Percentiles rank a stretch among this genome's conserved stretches.
phyloP scores from a whole-genome alignment of 164 flowering plant genomes.

The Piper betle region DNA sequence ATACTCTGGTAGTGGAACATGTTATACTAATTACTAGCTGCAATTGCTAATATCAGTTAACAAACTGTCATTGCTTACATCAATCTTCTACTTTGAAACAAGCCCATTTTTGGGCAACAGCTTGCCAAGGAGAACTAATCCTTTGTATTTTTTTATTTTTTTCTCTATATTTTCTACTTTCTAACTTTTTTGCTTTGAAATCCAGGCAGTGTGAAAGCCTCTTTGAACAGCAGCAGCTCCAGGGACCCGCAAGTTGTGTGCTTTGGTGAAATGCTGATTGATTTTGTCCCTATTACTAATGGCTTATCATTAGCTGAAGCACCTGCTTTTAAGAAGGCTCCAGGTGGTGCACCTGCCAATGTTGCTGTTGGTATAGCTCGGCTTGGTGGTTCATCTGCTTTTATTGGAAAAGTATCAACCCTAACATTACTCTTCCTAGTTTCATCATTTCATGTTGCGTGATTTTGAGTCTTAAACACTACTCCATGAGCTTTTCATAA shows the following conservation, averaged over 20 bases:
- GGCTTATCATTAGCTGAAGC: conserved; percentile 89
- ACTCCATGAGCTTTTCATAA: too few relatives aligned
- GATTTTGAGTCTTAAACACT: too few relatives aligned
- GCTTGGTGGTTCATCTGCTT: conserved; percentile 88
- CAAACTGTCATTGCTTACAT: too few relatives aligned
- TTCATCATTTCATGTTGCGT: neutral
- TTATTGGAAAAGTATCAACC: conserved; percentile 79
- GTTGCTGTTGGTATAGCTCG: conserved; percentile 95
- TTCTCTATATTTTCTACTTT: conserved; percentile 28
- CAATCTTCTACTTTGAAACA: too few relatives aligned
- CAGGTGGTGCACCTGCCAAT: conserved; percentile 99
- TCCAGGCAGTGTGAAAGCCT: conserved; percentile 31
- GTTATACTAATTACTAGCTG: too few relatives aligned
- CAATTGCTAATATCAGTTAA: too few relatives aligned
- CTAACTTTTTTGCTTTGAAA: conserved; percentile 27
- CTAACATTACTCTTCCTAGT: neutral
- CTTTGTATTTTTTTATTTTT: too few relatives aligned
- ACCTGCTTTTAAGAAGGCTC: conserved; percentile 89
- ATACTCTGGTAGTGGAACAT: too few relatives aligned
- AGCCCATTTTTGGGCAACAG: too few relatives aligned
- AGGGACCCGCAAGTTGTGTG: conserved; percentile 61
- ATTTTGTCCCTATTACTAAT: conserved; percentile 79
- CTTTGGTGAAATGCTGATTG: conserved; percentile 95
- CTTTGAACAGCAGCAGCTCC: conserved; percentile 24
- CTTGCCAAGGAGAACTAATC: too few relatives aligned